Evolutionary conservation across 2,329 filamentous ascomycete species (phyloP), one percentile per base, ranked within the genome.

Genomic region (Plenodomus lindquistii): DNA sequence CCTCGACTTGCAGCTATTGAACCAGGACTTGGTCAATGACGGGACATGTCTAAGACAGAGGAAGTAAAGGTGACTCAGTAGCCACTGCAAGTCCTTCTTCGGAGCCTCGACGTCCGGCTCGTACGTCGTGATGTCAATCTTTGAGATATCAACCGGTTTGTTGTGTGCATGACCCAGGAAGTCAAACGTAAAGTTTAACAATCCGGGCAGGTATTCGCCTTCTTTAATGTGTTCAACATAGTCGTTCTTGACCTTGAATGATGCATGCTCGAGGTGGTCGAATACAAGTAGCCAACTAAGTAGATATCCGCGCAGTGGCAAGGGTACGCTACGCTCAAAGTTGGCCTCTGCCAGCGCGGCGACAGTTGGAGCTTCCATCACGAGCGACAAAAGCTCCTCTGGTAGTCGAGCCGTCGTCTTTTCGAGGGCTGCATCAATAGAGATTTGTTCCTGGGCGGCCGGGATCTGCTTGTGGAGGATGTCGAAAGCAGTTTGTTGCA

Each of bases 201-300:
- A 74, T 1, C 86, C 84, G 0, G 76, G 73, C 0, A 96, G 74
- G 46, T 86, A 86, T 10, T 85, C 81, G 13, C 86, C 85, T 20
- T 87, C 81, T 67, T 91, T 94, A 46, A 99, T 81, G 49, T 88
- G 84, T 19, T 90, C 83, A 0, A 85, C 82, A 63, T 97, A 97
- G 62, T 92, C 86, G 49, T 83, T 84, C 59, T 91, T 88, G 15
- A 97, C 85, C 61, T 91, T 90, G 70, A 89, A 87, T 0, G 92
- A 90, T 11, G 91, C 85, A 17, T 85, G 84, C 16, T 79, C 77
- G 66, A 93, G 95, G 37, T 93, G 87, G 60, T 96, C 91, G 66
- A 96, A 97, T 0, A 97, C 81, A 1, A 97, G 79, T 55, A 89
- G 84, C 94, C 94, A 99, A 10, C 90, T 88, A 21, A 96, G 78